Evolutionary conservation across 2,329 filamentous ascomycete genomes (phyloP).

Genomic region (Macroventuria anomochaeta): DNA sequence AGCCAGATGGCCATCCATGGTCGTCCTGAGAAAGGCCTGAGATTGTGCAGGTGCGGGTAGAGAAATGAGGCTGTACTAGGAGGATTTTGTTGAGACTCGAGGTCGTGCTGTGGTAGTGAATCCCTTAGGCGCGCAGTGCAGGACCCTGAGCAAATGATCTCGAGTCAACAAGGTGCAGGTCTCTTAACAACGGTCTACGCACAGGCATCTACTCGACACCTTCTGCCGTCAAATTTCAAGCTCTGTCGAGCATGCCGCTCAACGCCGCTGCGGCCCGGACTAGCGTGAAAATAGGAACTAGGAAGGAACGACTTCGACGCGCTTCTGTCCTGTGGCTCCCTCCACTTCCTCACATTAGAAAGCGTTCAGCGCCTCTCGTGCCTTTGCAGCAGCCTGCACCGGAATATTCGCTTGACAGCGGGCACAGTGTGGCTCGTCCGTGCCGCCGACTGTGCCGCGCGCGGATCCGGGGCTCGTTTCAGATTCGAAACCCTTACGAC

Average conservation of each 20-base stretch:
- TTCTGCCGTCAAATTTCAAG: background rate
- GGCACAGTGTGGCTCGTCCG: slow-evolving; percentile 6
- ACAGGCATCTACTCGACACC: background rate
- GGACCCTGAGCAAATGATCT: background rate
- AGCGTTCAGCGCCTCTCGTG: background rate
- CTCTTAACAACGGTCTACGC: slow-evolving; percentile 1
- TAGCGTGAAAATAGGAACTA: background rate
- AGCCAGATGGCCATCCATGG: slow-evolving; percentile 29
- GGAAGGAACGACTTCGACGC: background rate
- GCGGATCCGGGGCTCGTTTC: slow-evolving; percentile 22
- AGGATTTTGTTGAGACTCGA: too few relatives aligned
- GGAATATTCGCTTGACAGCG: slow-evolving; percentile 3
- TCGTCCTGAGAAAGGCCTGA: slow-evolving; percentile 1
- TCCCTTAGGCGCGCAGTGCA: background rate
- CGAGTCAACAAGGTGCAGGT: background rate
- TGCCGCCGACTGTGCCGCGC: slow-evolving; percentile 15
- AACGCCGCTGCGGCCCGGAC: background rate
- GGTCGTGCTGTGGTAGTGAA: background rate
- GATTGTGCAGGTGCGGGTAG: too few relatives aligned
- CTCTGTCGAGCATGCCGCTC: background rate
- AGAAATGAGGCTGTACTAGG: too few relatives aligned
- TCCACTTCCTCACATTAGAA: background rate
- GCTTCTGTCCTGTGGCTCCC: background rate
- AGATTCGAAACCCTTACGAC: slow-evolving; percentile 33
- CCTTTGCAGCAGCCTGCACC: background rate